Conservation (phyloP, 1,284 basidiomycete genomes). For the Meira miltonrushii region DNA sequence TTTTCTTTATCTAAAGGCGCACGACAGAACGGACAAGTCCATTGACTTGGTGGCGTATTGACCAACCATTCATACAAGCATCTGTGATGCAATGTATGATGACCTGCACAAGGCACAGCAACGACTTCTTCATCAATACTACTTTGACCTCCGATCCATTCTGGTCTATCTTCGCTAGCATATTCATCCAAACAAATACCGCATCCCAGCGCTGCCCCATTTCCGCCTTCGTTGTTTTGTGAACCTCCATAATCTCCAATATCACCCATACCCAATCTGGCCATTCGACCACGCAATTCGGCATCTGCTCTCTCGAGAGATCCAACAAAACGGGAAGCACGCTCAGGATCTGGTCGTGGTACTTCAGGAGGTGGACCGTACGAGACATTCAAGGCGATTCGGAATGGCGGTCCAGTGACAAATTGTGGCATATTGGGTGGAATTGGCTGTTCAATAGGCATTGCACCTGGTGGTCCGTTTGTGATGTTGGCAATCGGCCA, state of each 20-base stretch:
- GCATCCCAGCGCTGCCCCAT: conserved; percentile 28
- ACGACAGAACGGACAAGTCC: conserved; percentile 49
- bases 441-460: neutral
- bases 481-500: conserved; percentile 34
- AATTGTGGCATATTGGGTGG: conserved; percentile 10
- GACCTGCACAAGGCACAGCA: conserved; percentile 41
- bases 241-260: conserved; percentile 22
- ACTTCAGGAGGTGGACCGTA: conserved; percentile 20
- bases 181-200: conserved; percentile 46
- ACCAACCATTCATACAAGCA: conserved; percentile 46
- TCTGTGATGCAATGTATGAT: conserved; percentile 42
- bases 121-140: conserved; percentile 39
- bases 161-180: conserved; percentile 37
- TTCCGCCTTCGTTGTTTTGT: conserved; percentile 17
- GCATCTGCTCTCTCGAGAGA: conserved; percentile 43
- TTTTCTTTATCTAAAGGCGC: conserved; percentile 17
- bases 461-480: conserved; percentile 1
- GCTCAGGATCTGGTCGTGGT: conserved; percentile 28
- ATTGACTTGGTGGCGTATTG: conserved; percentile 33
- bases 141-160: conserved; percentile 35
- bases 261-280: conserved; percentile 37
- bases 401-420: conserved; percentile 39
- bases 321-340: conserved; percentile 31
- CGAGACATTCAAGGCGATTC: conserved; percentile 31
- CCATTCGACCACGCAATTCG: conserved; percentile 46